Base-by-base conservation (phyloP, 768 basidiomycete species). In the Epithele typhae region DNA sequence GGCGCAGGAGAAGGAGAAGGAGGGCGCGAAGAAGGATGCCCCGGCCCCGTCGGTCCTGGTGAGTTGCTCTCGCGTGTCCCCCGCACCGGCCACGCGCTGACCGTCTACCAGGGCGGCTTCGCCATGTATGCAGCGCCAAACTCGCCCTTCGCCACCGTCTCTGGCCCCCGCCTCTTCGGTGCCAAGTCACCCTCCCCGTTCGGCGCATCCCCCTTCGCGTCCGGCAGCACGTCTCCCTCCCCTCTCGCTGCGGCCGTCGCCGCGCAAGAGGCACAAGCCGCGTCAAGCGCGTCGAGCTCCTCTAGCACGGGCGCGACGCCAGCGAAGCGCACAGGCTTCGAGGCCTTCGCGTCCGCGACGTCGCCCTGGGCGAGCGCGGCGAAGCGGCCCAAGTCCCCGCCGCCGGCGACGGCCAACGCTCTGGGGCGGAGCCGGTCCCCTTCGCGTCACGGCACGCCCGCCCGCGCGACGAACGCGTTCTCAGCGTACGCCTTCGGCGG, bases 51-150 rank as follows among this genome's bases (percentile, higher is more conserved):
- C 27, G 27, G 8, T 14, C 27, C 8, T 30, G 27, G 27, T 48
- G 44, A 6, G 6, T 51, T 40, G 40, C 40, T 53, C 7, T 24
- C 22, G 23, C 46, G 43, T 50, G 25, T 41, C 12, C 35, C 18
- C 35, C 35, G 27, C 27, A 30, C 27, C 14, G 14, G 27, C 14
- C 37, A 12, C 41, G 17, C 14, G 25, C 39, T 45, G 8, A 40
- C 21, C 17, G 17, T 12, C 37, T 37, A 14, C 27, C 41, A 85
- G 84, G 68, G 77, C 43, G 87, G 87, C 21, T 91, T 91, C 63
- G 81, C 83, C 76, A 83, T 86, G 2, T 91, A 88, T 56, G 87
- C 87, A 11, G 82, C 85, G 2, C 68, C 78, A 10, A 75, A 71
- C 45, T 89, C 87, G 2, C 87, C 87, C 4, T 90, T 90, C 57